Conservation (phyloP, 2,329 filamentous ascomycete species). For the Erysiphe pulchra region DNA sequence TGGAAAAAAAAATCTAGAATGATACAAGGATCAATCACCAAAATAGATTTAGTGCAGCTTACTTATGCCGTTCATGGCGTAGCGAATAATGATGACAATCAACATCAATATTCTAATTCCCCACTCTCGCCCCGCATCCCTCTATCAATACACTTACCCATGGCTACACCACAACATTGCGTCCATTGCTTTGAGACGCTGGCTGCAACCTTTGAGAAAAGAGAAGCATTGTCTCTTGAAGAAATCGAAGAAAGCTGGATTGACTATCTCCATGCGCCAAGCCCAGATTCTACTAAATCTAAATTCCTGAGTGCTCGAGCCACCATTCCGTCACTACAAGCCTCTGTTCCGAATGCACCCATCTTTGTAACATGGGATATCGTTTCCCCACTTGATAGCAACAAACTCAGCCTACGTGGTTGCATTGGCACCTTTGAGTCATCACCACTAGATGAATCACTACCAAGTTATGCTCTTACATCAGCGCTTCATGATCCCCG, state of each 20-base stretch:
- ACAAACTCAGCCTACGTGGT: slow-evolving; percentile 38
- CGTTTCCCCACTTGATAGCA: slow-evolving; percentile 13
- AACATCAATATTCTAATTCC: too few species aligned
- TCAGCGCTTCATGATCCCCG: slow-evolving; percentile 41
- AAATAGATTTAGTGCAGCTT: too few species aligned
- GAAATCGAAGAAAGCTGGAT: slow-evolving; percentile 42
- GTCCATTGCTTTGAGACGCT: slow-evolving; percentile 83
- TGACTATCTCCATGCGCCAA: slow-evolving; percentile 15
- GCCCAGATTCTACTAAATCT: slow-evolving; percentile 10
- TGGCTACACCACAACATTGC: slow-evolving; percentile 73
- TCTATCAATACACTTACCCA: slow-evolving; percentile 14
- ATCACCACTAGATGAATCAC: slow-evolving; percentile 43
- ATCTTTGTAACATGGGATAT: slow-evolving; percentile 82
- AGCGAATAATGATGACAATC: too few species aligned
- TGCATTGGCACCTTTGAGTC: slow-evolving; percentile 90
- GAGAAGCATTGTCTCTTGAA: slow-evolving; percentile 37
- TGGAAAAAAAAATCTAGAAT: too few species aligned
- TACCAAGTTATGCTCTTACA: slow-evolving; percentile 60
- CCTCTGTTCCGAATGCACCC: slow-evolving; percentile 28
- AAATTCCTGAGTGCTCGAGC: slow-evolving; percentile 2
- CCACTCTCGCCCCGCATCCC: too few species aligned
- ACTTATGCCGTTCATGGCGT: too few species aligned
- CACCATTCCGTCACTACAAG: slow-evolving; percentile 3
- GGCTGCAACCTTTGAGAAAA: slow-evolving; percentile 44
- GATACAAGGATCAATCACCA: too few species aligned